Evolutionary conservation across 1,139 yeast species (phyloP).

Genomic region (Debaryomycetaceae sp.): DNA sequence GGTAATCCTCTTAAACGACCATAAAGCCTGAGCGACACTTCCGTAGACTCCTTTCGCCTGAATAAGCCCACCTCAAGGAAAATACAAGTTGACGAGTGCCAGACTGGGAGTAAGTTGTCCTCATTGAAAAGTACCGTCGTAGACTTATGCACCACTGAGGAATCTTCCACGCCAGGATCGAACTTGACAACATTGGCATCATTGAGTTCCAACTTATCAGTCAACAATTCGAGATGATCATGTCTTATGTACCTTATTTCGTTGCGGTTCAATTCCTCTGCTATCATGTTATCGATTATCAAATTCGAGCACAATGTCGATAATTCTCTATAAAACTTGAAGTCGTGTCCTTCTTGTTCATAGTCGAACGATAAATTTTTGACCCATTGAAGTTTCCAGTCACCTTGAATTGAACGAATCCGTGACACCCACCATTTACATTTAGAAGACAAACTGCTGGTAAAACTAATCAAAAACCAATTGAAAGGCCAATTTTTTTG

Average conservation of each 20-base stretch:
- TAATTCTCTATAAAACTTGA: constrained; percentile 47
- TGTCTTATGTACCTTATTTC: constrained; percentile 31
- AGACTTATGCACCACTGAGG: constrained; percentile 22
- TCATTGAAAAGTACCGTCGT: constrained; percentile 32
- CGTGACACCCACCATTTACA: constrained; percentile 65
- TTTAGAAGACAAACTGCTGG: constrained; percentile 43
- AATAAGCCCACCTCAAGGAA: constrained; percentile 29
- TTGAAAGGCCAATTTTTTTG: constrained; percentile 69
- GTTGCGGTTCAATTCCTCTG: constrained; percentile 52
- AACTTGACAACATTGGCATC: neutral
- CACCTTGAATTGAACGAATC: constrained; percentile 56
- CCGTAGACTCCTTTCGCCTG: constrained; percentile 18
- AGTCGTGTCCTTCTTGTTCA: constrained; percentile 27
- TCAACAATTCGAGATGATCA: constrained; percentile 6
- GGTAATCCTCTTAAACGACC: constrained; percentile 30
- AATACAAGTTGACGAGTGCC: constrained; percentile 34
- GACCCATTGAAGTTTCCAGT: constrained; percentile 60
- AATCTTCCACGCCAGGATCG: constrained; percentile 3
- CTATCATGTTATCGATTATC: constrained; percentile 60
- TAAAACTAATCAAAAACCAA: constrained; percentile 58
- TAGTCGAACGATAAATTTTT: constrained; percentile 19
- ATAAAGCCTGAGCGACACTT: constrained; percentile 25
- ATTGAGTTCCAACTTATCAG: constrained; percentile 11
- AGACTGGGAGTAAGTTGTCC: constrained; percentile 28
- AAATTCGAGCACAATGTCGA: constrained; percentile 54